These are phyloP conservation scores for Dorcoceras hygrometricum DNA, from an alignment of 257 asterid genomes.

Conservation along the genomic window DNA sequence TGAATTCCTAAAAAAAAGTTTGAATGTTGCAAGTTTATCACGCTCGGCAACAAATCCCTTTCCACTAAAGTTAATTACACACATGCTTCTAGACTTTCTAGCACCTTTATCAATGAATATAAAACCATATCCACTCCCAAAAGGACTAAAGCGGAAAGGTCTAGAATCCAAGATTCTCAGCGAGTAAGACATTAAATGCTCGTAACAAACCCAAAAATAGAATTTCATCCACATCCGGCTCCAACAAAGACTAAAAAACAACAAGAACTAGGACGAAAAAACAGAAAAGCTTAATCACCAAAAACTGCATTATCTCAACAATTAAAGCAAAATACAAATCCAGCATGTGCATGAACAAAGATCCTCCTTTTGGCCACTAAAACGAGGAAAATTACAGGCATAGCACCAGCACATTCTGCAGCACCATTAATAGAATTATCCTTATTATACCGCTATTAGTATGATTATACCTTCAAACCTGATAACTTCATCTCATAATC, in stretches of 20 bases:
- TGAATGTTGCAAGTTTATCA: not conserved
- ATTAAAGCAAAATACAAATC: not conserved
- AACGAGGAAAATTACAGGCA: not conserved
- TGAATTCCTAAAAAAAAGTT: not conserved
- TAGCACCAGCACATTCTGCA: not conserved
- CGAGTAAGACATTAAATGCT: not conserved
- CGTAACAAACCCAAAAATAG: not conserved
- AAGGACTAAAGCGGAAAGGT: not conserved
- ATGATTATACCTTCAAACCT: not conserved
- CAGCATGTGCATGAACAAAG: not conserved
- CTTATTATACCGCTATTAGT: not conserved
- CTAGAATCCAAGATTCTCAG: not conserved
- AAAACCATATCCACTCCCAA: not conserved
- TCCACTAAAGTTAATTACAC: not conserved
- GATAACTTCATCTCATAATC: not conserved
- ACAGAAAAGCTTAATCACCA: not conserved
- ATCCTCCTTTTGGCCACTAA: not conserved
- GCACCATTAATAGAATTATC: not conserved
- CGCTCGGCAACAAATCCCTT: no score
- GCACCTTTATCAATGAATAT: not conserved
- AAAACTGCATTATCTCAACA: not conserved
- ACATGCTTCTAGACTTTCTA: not conserved
- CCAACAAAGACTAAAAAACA: not conserved
- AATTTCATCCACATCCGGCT: not conserved
- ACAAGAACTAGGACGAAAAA: not conserved